These are phyloP conservation scores for Yarrowia osloensis DNA, from an alignment of 805 yeast genomes.

Conservation along the genomic window DNA sequence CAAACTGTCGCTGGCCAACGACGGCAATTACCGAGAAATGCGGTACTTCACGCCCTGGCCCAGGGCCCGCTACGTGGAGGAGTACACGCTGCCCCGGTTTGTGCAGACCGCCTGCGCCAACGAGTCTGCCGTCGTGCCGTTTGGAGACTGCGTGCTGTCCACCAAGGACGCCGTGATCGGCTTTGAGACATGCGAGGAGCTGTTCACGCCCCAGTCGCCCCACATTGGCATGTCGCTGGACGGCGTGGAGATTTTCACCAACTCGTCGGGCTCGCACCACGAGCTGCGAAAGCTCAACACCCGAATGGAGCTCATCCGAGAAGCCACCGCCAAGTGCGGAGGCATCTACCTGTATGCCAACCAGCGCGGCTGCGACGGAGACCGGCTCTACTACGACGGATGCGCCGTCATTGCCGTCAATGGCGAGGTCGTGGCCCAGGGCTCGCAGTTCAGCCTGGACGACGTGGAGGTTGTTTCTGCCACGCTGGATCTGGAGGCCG, in stretches of 20 bases:
- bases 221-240: conserved; percentile 88
- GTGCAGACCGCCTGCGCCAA: conserved; percentile 52
- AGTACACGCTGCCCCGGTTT: conserved; percentile 66
- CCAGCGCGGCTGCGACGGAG: conserved; percentile 99
- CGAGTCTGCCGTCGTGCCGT: conserved; percentile 52
- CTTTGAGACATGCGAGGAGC: conserved; percentile 97
- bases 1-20: conserved; percentile 89
- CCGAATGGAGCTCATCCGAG: conserved; percentile 79
- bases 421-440: conserved; percentile 91
- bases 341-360: conserved; percentile 92
- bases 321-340: conserved; percentile 95
- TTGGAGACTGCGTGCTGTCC: conserved; percentile 89
- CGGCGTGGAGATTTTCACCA: conserved; percentile 96
- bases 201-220: conserved; percentile 95
- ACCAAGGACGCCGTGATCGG: conserved; percentile 88
- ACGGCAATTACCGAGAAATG: conserved; percentile 98
- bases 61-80: conserved; percentile 73
- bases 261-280: conserved; percentile 97
- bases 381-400: conserved; percentile 93
- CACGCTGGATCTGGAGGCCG: conserved; percentile 89
- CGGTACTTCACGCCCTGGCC: conserved; percentile 95
- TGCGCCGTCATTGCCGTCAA: conserved; percentile 93
- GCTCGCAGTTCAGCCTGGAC: conserved; percentile 79
- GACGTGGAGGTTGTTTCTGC: conserved; percentile 97
- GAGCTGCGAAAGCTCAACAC: conserved; percentile 87